phyloP scores from a whole-genome alignment of 768 basidiomycete genomes.

The Rickenella mellea region DNA sequence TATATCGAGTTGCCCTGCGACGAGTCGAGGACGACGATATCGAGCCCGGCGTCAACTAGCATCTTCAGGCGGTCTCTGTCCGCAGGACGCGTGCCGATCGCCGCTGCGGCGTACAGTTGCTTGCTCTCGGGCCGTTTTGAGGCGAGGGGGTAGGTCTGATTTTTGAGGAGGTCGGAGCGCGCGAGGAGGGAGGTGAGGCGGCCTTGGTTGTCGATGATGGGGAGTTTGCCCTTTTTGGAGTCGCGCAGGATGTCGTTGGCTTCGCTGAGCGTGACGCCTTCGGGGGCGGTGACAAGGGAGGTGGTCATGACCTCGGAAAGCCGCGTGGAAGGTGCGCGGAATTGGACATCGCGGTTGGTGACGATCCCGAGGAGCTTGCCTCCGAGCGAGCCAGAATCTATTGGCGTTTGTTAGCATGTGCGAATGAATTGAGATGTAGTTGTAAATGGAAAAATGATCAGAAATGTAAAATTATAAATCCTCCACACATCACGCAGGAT shows the following conservation, averaged over 20 bases:
- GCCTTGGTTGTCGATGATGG: constrained; percentile 61
- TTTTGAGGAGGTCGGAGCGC: constrained; percentile 94
- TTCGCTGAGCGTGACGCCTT: constrained; percentile 83
- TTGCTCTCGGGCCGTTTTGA: constrained; percentile 86
- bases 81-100: constrained; percentile 84
- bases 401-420: constrained; percentile 14
- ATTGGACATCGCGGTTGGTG: constrained; percentile 93
- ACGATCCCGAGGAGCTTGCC: constrained; percentile 95
- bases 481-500: constrained; percentile 71
- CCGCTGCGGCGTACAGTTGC: constrained; percentile 93
- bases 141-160: constrained; percentile 92
- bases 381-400: constrained; percentile 80
- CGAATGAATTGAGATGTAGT: constrained; percentile 1
- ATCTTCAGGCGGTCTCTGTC: constrained; percentile 79
- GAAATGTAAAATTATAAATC: constrained; percentile 19
- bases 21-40: constrained; percentile 91
- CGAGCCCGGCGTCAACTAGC: constrained; percentile 89
- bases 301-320: constrained; percentile 87
- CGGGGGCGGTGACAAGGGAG: constrained; percentile 72
- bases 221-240: constrained; percentile 97
- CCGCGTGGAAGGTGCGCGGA: constrained; percentile 56
- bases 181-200: constrained; percentile 79
- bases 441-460: constrained; percentile 22
- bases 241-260: constrained; percentile 93
- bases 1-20: constrained; percentile 93